These are phyloP conservation scores for Zelonia costaricensis DNA, from an alignment of 208 protist species.

Conservation along the genomic window DNA sequence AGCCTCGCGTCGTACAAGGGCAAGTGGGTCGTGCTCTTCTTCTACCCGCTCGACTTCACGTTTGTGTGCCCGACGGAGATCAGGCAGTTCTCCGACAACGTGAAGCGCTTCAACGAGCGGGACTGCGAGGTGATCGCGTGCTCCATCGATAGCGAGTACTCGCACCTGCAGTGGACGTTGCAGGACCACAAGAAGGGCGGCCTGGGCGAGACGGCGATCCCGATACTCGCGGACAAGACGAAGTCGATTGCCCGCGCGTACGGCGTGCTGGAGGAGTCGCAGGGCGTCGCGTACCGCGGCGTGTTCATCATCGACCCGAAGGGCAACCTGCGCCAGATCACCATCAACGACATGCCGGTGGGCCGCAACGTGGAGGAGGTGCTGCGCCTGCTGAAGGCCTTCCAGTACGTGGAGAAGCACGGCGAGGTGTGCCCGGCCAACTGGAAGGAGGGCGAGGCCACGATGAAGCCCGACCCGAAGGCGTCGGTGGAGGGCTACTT, in stretches of 20 bases:
- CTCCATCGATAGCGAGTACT: slow-evolving; percentile 95
- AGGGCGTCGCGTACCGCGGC: slow-evolving; percentile 90
- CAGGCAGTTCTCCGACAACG: slow-evolving; percentile 94
- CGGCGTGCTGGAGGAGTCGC: slow-evolving; percentile 92
- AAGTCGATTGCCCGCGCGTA: slow-evolving; percentile 93
- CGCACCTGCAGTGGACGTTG: slow-evolving; percentile 97
- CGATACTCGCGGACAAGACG: slow-evolving; percentile 96
- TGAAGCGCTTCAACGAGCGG: slow-evolving; percentile 88
- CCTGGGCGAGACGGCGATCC: slow-evolving; percentile 95
- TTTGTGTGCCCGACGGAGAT: slow-evolving; percentile 98
- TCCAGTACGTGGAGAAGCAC: slow-evolving; percentile 95
- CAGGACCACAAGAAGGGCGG: slow-evolving; percentile 96
- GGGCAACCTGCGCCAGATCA: slow-evolving; percentile 92
- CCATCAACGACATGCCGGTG: slow-evolving; percentile 96
- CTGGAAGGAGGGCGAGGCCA: slow-evolving; percentile 90
- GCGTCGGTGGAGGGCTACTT: slow-evolving; percentile 91
- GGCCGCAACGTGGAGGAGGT: slow-evolving; percentile 95
- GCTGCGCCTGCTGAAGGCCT: slow-evolving; percentile 95
- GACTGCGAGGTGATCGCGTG: slow-evolving; percentile 92
- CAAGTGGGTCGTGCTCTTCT: slow-evolving; percentile 96
- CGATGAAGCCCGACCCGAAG: slow-evolving; percentile 95
- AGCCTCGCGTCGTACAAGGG: slow-evolving; percentile 91
- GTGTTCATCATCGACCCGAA: slow-evolving; percentile 97
- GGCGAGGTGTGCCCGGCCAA: slow-evolving; percentile 96
- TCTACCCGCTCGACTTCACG: slow-evolving; percentile 97